Percentiles rank a stretch among this genome's conserved stretches.
Evolutionary conservation across 2,329 filamentous ascomycete species (phyloP).

Genomic region (Dactylonectria macrodidyma): DNA sequence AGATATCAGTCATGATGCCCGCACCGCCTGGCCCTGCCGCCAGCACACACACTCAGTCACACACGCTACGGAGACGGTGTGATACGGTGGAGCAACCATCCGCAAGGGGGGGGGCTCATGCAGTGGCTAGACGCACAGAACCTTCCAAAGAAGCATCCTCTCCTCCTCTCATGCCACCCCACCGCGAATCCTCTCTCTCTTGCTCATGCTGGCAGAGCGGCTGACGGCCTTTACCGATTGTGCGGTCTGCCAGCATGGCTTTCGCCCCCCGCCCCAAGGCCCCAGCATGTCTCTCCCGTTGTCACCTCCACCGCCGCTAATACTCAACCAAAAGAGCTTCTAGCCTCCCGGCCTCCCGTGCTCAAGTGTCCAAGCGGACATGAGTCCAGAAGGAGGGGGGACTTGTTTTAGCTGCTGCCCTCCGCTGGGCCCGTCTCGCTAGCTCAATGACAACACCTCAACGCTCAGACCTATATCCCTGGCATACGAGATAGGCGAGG

Average conservation of each 20-base stretch:
- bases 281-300: conserved; percentile 12
- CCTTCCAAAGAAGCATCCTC: conserved; percentile 30
- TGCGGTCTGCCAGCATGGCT: neutral
- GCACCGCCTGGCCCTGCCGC: conserved; percentile 3
- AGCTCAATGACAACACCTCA: conserved; percentile 18
- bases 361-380: conserved; percentile 20
- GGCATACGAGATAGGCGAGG: conserved; percentile 25
- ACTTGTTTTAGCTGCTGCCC: conserved; percentile 13
- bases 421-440: conserved; percentile 19
- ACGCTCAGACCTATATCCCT: conserved; percentile 12
- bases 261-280: conserved; percentile 4
- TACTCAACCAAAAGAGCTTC: neutral
- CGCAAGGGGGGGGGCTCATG: conserved; percentile 6
- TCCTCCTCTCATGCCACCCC: conserved; percentile 8
- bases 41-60: neutral
- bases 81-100: conserved; percentile 13
- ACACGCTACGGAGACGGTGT: conserved; percentile 28
- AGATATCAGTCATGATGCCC: conserved; percentile 15
- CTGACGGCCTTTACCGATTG: neutral
- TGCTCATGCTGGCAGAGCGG: neutral
- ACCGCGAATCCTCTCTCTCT: neutral
- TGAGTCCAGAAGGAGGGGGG: conserved; percentile 3
- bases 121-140: conserved; percentile 26
- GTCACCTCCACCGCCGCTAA: conserved; percentile 2
- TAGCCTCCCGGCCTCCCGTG: neutral